Conservation (phyloP, 441 rosid species). For the Populus hybrid region DNA sequence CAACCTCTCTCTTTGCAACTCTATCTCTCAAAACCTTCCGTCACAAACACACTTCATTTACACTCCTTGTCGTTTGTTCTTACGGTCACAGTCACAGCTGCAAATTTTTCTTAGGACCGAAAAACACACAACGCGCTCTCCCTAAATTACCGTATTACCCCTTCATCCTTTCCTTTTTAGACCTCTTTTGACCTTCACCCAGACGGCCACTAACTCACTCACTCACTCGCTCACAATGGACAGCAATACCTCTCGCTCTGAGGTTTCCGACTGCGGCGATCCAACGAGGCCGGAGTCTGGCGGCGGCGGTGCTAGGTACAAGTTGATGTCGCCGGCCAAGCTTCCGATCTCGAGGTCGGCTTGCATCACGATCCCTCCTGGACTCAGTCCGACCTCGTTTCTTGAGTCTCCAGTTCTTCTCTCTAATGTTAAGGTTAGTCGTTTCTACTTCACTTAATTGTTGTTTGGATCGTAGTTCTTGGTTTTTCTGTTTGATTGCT, state of each 20-base stretch:
- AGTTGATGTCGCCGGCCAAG: slow-evolving; percentile 94
- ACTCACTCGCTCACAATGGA: slow-evolving; percentile 28
- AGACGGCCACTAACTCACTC: neutral
- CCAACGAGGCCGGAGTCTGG: slow-evolving; percentile 12
- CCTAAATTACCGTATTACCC: slow-evolving; percentile 24
- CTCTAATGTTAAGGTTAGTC: slow-evolving; percentile 77
- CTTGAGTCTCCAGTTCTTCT: slow-evolving; percentile 92
- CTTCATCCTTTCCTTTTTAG: slow-evolving; percentile 7
- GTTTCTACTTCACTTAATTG: neutral
- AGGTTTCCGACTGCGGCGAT: slow-evolving; percentile 11
- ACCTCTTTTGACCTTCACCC: slow-evolving; percentile 13
- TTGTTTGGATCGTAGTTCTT: neutral
- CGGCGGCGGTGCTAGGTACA: slow-evolving; percentile 79
- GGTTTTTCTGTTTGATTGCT: slow-evolving; percentile 9
- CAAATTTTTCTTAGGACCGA: neutral
- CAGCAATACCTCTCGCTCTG: neutral
- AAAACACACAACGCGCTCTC: neutral
- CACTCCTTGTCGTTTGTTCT: neutral
- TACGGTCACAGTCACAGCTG: neutral
- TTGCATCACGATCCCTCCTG: slow-evolving; percentile 78
- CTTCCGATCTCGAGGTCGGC: slow-evolving; percentile 87
- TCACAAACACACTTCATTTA: slow-evolving; percentile 26
- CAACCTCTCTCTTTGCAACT: slow-evolving; percentile 28
- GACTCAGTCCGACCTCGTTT: slow-evolving; percentile 85
- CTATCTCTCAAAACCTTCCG: slow-evolving; percentile 15